Conservation (phyloP, 2,329 filamentous ascomycete species). For the Byssoonygena ceratinophila region DNA sequence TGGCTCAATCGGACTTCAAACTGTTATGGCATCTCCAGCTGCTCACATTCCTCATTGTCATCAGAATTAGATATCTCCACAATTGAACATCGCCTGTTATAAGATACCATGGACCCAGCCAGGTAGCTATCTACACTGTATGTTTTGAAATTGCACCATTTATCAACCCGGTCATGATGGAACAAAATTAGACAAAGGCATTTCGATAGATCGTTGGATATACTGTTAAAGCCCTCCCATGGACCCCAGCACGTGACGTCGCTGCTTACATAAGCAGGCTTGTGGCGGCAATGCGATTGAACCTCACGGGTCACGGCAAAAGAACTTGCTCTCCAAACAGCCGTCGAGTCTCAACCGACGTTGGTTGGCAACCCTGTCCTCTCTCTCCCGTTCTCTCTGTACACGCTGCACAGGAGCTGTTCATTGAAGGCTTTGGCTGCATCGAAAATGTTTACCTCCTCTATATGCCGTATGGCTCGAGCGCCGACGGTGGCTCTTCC, state of each 20-base stretch:
- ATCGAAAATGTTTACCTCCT: constrained; percentile 37
- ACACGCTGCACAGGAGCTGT: neutral
- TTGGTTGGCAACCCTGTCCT: neutral
- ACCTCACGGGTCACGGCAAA: neutral
- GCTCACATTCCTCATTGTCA: no score
- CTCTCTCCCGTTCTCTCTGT: neutral
- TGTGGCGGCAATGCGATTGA: constrained; percentile 3
- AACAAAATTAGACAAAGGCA: no score
- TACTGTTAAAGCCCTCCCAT: no score
- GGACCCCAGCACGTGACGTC: constrained; percentile 10
- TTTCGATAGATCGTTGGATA: no score
- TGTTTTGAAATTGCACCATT: no score
- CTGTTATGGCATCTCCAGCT: no score
- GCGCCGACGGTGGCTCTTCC: constrained; percentile 27
- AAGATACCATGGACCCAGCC: no score
- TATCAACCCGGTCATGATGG: no score
- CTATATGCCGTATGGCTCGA: constrained; percentile 38
- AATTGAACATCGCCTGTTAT: no score
- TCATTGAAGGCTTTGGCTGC: constrained; percentile 2
- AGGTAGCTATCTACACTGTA: no score
- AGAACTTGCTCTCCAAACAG: constrained; percentile 6
- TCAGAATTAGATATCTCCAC: no score
- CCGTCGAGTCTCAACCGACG: neutral
- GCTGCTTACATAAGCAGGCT: neutral
- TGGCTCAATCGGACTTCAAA: no score